Conservation (phyloP, 495 filamentous ascomycete species). For the Annulohypoxylon bovei region DNA sequence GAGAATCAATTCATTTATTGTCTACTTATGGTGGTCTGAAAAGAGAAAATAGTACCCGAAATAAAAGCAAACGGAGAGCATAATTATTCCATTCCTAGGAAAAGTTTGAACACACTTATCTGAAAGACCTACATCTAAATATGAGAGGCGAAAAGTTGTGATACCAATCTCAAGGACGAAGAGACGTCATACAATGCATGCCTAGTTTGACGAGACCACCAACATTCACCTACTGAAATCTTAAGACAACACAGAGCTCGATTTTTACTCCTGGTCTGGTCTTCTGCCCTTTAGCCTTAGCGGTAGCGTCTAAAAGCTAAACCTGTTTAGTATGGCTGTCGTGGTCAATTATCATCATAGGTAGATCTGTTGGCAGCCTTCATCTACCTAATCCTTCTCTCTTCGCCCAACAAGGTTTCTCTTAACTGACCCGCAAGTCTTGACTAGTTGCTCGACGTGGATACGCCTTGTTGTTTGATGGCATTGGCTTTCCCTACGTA, state of each 20-base stretch:
- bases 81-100: too few species aligned
- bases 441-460: neutral
- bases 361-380: neutral
- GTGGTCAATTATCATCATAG: neutral
- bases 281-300: neutral
- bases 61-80: too few species aligned
- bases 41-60: neutral
- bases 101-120: too few species aligned
- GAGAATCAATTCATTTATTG: too few species aligned
- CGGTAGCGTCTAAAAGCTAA: neutral
- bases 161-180: too few species aligned
- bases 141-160: too few species aligned
- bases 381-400: neutral
- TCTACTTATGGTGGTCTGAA: too few species aligned
- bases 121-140: too few species aligned
- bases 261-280: neutral
- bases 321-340: neutral
- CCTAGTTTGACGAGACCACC: neutral
- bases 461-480: neutral
- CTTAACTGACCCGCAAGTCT: neutral
- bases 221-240: neutral
- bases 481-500: constrained; percentile 13
- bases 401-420: neutral
- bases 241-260: neutral
- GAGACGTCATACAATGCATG: too few species aligned